Evolutionary conservation across 768 basidiomycete genomes (phyloP), one percentile per base, ranked within the genome.

Genomic region (Candolleomyces aberdarensis): DNA sequence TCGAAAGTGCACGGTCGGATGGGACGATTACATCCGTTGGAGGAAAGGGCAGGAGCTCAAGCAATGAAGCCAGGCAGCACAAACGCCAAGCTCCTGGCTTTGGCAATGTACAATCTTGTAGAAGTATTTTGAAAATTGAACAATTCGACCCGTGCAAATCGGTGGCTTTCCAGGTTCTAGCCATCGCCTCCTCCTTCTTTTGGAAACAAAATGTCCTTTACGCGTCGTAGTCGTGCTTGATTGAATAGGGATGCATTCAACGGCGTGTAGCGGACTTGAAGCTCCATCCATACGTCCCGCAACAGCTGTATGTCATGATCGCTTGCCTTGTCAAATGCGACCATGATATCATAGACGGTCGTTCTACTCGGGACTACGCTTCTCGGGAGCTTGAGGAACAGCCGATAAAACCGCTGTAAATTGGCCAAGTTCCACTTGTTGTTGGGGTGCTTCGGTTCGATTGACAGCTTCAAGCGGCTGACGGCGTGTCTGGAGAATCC

Each of bases 21-120:
- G 91, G 88, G 85, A 85, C 40, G 88, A 94, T 61, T 96, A 88
- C 71, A 76, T 84, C 61, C 76, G 78, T 40, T 95, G 94, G 93
- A 83, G 92, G 70, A 76, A 76, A 59, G 72, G 71, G 48, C 80
- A 81, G 43, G 56, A 48, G 46, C 17, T 48, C n/a, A 51, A 47
- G 22, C 39, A 47, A 14, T 58, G 48, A 58, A 36, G 57, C 17
- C 19, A 22, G n/a, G 5, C 19, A 58, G 5, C 19, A 58, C 36
- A 36, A 11, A 36, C 36, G 2, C 36, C 26, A 26, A 26, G 26
- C 26, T 26, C 26, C 26, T 26, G 26, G 26, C 26, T 26, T 26
- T 3, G 13, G 10, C 54, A 40, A 17, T 36, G n/a, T 26, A 29
- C 43, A n/a, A 20, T 31, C 13, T 46, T 22, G 55, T 32, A 13